phyloP scores from a whole-genome alignment of 306 rosid species.

The Vigna angularis region DNA sequence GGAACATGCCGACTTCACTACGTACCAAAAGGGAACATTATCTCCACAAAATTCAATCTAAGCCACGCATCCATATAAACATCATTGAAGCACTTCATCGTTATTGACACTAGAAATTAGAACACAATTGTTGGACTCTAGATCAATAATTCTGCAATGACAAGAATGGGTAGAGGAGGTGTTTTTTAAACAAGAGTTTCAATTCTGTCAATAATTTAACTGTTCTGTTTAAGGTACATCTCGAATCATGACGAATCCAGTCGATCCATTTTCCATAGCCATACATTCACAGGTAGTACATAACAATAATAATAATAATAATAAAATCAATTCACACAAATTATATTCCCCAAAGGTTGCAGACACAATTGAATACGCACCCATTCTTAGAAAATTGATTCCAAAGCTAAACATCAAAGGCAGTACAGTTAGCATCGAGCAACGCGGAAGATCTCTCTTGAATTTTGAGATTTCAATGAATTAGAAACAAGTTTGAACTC shows the following conservation, averaged over 20 bases:
- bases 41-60: not conserved
- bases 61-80: not conserved
- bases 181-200: not conserved
- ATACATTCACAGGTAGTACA: not conserved
- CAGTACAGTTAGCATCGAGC: not conserved
- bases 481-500: not conserved
- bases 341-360: not conserved
- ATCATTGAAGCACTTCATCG: not conserved
- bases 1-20: not conserved
- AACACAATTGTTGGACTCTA: conserved; percentile 9
- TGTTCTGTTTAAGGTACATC: not conserved
- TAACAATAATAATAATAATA: not conserved
- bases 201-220: not conserved
- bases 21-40: not conserved
- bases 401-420: conserved; percentile 1
- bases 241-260: not conserved
- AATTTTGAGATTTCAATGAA: not conserved
- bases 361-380: conserved; percentile 8
- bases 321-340: not conserved
- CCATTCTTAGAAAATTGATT: not conserved
- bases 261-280: conserved; percentile 1
- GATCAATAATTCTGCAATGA: not conserved
- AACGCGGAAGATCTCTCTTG: not conserved
- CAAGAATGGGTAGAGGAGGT: not conserved
- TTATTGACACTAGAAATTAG: not conserved